Evolutionary conservation across 2,329 filamentous ascomycete species (phyloP).

Genomic region (Cercospora zeina): DNA sequence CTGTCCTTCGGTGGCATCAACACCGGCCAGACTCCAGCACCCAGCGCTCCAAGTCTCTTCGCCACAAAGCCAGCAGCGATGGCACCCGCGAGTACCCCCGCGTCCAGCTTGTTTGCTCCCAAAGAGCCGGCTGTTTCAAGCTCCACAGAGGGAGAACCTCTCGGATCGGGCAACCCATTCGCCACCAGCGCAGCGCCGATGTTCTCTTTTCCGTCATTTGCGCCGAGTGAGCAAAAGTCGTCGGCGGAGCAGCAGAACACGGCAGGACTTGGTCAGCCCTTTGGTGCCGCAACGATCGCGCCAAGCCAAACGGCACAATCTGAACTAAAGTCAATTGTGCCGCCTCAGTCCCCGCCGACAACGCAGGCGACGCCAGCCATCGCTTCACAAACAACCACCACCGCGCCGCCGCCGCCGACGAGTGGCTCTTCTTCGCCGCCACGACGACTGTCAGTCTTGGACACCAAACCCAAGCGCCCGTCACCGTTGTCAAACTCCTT

Average conservation of each 20-base stretch:
- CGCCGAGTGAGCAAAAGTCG: slow-evolving; percentile 6
- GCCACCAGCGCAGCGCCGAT: slow-evolving; percentile 11
- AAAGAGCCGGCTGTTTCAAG: not conserved
- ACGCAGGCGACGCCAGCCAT: slow-evolving; percentile 13
- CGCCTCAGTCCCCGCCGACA: slow-evolving; percentile 20
- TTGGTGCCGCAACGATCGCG: slow-evolving; percentile 16
- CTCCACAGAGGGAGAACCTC: not conserved
- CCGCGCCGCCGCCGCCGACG: slow-evolving; percentile 13
- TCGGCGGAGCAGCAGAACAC: not conserved
- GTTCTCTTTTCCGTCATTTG: slow-evolving; percentile 8
- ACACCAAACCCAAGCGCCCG: slow-evolving; percentile 37
- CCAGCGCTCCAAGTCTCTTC: slow-evolving; percentile 12
- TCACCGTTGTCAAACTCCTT: slow-evolving; percentile 41
- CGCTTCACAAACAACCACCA: slow-evolving; percentile 18
- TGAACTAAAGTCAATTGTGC: slow-evolving; percentile 28
- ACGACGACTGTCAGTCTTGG: slow-evolving; percentile 22
- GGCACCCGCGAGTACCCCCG: not conserved
- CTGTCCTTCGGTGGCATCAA: not conserved
- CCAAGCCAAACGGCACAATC: slow-evolving; percentile 23
- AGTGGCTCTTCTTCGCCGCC: slow-evolving; percentile 26
- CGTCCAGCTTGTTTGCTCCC: slow-evolving; percentile 16
- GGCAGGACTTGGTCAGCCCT: slow-evolving; percentile 10
- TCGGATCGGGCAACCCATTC: slow-evolving; percentile 6
- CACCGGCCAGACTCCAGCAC: slow-evolving; percentile 8
- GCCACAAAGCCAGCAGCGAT: slow-evolving; percentile 11